Conservation (phyloP, 2,329 filamentous ascomycete species). For the Fusarium stilboides region DNA sequence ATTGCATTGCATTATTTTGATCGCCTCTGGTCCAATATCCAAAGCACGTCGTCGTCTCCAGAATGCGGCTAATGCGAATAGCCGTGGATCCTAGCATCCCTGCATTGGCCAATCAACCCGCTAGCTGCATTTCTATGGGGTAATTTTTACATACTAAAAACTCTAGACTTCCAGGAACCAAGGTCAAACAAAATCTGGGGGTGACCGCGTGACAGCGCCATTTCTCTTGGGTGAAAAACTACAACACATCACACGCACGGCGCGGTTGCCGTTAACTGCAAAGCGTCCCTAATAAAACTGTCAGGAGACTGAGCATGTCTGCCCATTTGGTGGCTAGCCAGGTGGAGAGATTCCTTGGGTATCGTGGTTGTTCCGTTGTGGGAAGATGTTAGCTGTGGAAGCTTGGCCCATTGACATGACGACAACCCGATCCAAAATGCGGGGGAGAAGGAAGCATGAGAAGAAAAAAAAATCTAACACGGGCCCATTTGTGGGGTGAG, state of each 20-base stretch:
- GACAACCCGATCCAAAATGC: conserved; percentile 42
- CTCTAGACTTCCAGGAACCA: conserved; percentile 48
- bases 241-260: conserved; percentile 44
- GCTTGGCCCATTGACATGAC: conserved; percentile 35
- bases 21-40: conserved; percentile 11
- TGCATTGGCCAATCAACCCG: conserved; percentile 28
- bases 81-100: conserved; percentile 28
- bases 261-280: conserved; percentile 49
- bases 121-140: conserved; percentile 48
- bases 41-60: conserved; percentile 31
- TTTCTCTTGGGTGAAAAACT: conserved; percentile 28
- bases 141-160: conserved; percentile 52
- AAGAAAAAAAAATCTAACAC: conserved; percentile 8
- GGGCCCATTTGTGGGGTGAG: conserved; percentile 48
- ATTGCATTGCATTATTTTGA: conserved; percentile 16
- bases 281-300: conserved; percentile 33
- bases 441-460: conserved; percentile 32
- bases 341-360: not conserved
- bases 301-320: conserved; percentile 21
- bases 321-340: not conserved
- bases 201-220: conserved; percentile 49
- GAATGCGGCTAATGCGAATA: conserved; percentile 29
- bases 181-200: conserved; percentile 32
- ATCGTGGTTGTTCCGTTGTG: not conserved
- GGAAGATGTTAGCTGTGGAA: not conserved